These are phyloP conservation scores for Lentinula lateritia DNA, from an alignment of 768 basidiomycete species.

Conservation along the genomic window DNA sequence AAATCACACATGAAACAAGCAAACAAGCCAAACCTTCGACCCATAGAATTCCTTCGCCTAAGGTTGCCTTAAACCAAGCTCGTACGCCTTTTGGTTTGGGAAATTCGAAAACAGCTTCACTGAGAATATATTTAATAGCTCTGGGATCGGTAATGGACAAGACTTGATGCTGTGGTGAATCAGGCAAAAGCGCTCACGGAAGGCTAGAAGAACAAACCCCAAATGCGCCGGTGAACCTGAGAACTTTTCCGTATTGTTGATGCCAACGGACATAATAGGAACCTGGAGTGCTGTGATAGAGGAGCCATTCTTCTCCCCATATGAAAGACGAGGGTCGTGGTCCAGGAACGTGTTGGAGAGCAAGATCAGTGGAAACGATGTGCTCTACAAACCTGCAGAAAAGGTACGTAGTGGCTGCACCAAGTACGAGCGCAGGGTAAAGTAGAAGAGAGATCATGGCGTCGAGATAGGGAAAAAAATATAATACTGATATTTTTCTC, in stretches of 20 bases:
- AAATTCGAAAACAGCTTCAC: conserved; percentile 50
- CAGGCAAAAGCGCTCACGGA: neutral
- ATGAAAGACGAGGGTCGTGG: conserved; percentile 42
- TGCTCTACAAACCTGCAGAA: conserved; percentile 28
- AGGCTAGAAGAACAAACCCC: conserved; percentile 32
- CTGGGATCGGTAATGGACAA: conserved; percentile 51
- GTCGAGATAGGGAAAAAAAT: neutral
- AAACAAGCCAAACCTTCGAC: conserved; percentile 42
- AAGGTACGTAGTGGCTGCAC: conserved; percentile 17
- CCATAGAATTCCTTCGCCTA: conserved; percentile 63
- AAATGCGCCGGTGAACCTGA: conserved; percentile 51
- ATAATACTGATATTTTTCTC: neutral
- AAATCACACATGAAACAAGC: neutral
- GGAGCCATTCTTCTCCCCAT: conserved; percentile 59
- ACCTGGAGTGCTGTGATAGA: conserved; percentile 51
- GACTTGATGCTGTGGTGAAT: conserved; percentile 41
- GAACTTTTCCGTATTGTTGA: conserved; percentile 44
- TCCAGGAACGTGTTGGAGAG: conserved; percentile 45
- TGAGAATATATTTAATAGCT: conserved; percentile 49
- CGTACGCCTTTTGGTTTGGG: conserved; percentile 61
- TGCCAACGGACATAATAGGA: conserved; percentile 49
- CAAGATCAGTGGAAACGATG: conserved; percentile 23
- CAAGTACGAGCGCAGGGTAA: neutral
- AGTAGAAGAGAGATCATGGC: neutral
- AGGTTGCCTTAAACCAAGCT: conserved; percentile 55